Conservation (phyloP, 208 protist species). For the Wallacemonas sp. region DNA sequence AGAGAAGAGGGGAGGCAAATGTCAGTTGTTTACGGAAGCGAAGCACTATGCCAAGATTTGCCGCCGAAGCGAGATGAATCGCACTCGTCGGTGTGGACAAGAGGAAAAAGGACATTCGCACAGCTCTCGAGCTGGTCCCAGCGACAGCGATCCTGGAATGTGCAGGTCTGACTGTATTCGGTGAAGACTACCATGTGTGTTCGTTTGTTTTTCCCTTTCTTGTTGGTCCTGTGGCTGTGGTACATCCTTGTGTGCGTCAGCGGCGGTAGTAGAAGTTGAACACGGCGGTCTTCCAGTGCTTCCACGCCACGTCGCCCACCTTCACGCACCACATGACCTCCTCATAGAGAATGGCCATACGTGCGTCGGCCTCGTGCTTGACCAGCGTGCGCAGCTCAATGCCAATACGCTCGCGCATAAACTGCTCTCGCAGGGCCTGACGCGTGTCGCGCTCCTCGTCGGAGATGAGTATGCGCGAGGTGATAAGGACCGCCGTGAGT, state of each 20-base stretch:
- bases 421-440: conserved; percentile 15
- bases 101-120: too few species aligned
- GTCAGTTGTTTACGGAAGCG: too few species aligned
- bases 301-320: conserved; percentile 22
- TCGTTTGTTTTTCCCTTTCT: conserved; percentile 6
- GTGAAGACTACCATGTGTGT: too few species aligned
- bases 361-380: conserved; percentile 32
- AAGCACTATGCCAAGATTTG: too few species aligned
- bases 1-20: too few species aligned
- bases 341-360: conserved; percentile 38
- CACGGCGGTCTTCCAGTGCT: conserved; percentile 22
- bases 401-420: conserved; percentile 6
- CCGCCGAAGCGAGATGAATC: too few species aligned
- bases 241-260: too few species aligned
- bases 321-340: conserved; percentile 41
- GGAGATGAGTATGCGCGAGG: conserved; percentile 19
- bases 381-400: conserved; percentile 22
- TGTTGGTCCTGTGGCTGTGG: not conserved
- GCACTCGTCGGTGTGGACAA: too few species aligned
- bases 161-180: too few species aligned
- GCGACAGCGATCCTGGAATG: too few species aligned
- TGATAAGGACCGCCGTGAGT: conserved; percentile 22
- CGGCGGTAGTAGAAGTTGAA: conserved; percentile 11
- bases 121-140: too few species aligned
- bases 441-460: conserved; percentile 28